A percentile compares a stretch with the other conserved stretches of the same genome.
These are phyloP conservation scores for Fusarium sp. DNA, from an alignment of 2,329 filamentous ascomycete species.

Conservation along the genomic window DNA sequence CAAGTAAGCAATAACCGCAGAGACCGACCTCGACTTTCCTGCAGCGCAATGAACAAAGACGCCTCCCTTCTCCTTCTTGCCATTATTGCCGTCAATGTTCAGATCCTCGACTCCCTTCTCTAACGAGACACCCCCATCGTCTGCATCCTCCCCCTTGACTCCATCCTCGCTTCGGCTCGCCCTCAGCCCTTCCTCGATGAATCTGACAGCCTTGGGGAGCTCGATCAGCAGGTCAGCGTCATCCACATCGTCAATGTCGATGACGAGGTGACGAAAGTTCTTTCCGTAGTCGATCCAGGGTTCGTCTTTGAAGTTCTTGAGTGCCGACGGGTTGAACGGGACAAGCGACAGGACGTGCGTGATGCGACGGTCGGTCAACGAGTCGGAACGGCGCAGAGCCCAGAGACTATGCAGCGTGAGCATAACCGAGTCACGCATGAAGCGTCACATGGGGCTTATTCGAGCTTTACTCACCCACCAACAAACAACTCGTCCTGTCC, in stretches of 20 bases:
- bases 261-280: conserved; percentile 77
- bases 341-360: conserved; percentile 92
- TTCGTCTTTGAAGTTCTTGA: conserved; percentile 62
- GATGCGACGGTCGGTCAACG: conserved; percentile 79
- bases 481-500: conserved; percentile 57
- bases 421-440: conserved; percentile 1
- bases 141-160: conserved; percentile 17
- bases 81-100: conserved; percentile 17
- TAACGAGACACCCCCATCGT: conserved; percentile 37
- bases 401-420: conserved; percentile 69
- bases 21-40: conserved; percentile 93
- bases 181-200: conserved; percentile 81
- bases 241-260: conserved; percentile 91
- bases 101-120: conserved; percentile 32
- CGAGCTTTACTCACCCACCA: conserved; percentile 50
- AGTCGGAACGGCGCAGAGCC: conserved; percentile 77
- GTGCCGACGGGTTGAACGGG: conserved; percentile 59
- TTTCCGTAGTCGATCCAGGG: conserved; percentile 62
- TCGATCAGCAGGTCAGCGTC: conserved; percentile 88
- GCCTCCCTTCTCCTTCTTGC: conserved; percentile 49
- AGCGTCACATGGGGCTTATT: conserved; percentile 19
- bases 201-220: conserved; percentile 81
- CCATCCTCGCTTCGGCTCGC: conserved; percentile 22
- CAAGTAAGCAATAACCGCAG: conserved; percentile 85
- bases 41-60: conserved; percentile 83